A percentile compares a stretch with the other conserved stretches of the same genome.
phyloP scores from a whole-genome alignment of 371 early-diverging fungal species.

The Mortierella sp. region DNA sequence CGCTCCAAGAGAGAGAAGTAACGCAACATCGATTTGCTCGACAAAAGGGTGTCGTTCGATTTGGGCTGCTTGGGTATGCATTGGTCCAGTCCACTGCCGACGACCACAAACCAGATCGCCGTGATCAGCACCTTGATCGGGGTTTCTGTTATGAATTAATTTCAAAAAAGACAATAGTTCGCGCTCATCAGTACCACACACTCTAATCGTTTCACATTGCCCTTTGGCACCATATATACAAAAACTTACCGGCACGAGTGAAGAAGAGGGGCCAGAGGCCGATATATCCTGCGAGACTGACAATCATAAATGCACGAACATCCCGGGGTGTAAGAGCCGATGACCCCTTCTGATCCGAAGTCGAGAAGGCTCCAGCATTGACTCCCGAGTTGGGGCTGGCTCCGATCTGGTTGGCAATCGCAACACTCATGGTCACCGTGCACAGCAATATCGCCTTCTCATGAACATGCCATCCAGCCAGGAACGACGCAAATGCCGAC shows the following conservation, averaged over 20 bases:
- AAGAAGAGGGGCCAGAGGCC: conserved; percentile 93
- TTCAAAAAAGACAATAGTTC: neutral
- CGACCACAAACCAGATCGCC: conserved; percentile 68
- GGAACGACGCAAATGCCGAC: conserved; percentile 89
- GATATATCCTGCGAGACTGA: conserved; percentile 80
- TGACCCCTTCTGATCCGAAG: conserved; percentile 14
- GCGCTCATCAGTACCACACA: neutral
- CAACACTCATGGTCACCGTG: conserved; percentile 81
- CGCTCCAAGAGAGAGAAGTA: conserved; percentile 65
- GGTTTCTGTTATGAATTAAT: conserved; percentile 66
- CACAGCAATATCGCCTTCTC: conserved; percentile 96
- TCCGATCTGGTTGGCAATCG: conserved; percentile 42
- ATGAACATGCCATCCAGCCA: conserved; percentile 99
- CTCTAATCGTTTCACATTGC: neutral
- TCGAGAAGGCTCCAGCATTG: conserved; percentile 25
- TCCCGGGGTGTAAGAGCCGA: conserved; percentile 56
- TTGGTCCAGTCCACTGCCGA: conserved; percentile 64
- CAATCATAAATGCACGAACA: conserved; percentile 72
- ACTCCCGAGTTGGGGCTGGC: conserved; percentile 46
- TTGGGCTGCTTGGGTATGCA: conserved; percentile 61
- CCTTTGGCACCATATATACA: neutral
- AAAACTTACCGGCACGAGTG: conserved; percentile 71
- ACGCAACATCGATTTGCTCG: conserved; percentile 47
- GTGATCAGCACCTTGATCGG: conserved; percentile 71
- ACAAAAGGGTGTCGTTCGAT: neutral